phyloP scores from a whole-genome alignment of 176 grass and related monocot species.

The Triticum timopheevii region DNA sequence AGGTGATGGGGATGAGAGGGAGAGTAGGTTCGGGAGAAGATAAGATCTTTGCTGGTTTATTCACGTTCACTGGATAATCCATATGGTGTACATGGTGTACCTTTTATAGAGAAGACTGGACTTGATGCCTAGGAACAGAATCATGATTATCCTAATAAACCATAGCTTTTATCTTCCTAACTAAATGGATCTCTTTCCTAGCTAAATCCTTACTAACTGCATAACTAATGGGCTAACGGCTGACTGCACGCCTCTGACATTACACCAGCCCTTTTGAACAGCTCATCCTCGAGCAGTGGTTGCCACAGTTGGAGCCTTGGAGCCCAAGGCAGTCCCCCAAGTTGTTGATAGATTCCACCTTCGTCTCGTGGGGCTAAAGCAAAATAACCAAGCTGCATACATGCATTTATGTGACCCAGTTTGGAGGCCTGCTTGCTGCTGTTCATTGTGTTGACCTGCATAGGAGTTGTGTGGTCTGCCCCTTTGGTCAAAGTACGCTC shows the following conservation, averaged over 20 bases:
- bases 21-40: background rate
- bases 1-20: background rate
- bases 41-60: background rate
- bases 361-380: background rate
- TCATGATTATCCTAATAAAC: background rate
- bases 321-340: background rate
- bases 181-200: background rate
- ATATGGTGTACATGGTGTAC: background rate
- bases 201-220: conserved; percentile 4
- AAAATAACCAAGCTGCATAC: background rate
- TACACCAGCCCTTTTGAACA: background rate
- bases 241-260: background rate
- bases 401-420: background rate
- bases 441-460: background rate
- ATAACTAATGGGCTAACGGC: background rate
- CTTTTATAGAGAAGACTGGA: background rate
- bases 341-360: background rate
- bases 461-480: background rate
- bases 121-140: conserved; percentile 12
- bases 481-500: background rate
- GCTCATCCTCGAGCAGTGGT: background rate
- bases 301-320: background rate
- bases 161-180: conserved; percentile 12
- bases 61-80: background rate
- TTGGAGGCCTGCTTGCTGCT: background rate